phyloP scores from a whole-genome alignment of 2,329 filamentous ascomycete species.

The Ploettnerulaceae sp. region DNA sequence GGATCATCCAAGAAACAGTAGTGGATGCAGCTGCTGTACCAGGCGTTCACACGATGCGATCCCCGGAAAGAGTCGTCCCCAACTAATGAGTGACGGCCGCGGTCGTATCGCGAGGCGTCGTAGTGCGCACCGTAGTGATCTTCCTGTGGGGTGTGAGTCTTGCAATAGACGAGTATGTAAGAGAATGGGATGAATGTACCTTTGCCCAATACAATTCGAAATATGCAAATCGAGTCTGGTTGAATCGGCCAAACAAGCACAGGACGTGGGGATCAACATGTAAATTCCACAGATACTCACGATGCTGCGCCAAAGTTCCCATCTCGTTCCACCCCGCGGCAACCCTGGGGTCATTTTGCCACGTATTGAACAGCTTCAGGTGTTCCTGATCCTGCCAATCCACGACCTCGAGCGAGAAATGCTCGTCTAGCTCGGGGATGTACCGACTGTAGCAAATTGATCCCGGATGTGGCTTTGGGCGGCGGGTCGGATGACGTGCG shows the following conservation, averaged over 20 bases:
- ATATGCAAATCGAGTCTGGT: slow-evolving; percentile 68
- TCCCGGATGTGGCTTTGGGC: slow-evolving; percentile 65
- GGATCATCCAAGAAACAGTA: slow-evolving; percentile 58
- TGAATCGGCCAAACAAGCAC: slow-evolving; percentile 64
- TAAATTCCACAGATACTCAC: slow-evolving; percentile 58
- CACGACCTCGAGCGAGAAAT: slow-evolving; percentile 71
- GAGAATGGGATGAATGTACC: slow-evolving; percentile 36
- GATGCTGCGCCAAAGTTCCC: slow-evolving; percentile 69
- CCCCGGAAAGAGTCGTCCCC: slow-evolving; percentile 54
- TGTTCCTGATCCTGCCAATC: slow-evolving; percentile 62
- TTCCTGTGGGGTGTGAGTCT: slow-evolving; percentile 38
- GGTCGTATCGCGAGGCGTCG: slow-evolving; percentile 50
- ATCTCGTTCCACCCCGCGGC: slow-evolving; percentile 77
- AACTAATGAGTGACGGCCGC: slow-evolving; percentile 56
- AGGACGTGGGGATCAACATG: slow-evolving; percentile 69
- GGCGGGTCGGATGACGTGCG: slow-evolving; percentile 65
- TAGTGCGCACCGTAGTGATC: slow-evolving; percentile 57
- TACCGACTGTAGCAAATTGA: slow-evolving; percentile 72
- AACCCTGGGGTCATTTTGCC: slow-evolving; percentile 81
- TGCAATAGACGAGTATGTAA: background rate
- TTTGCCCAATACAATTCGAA: slow-evolving; percentile 79
- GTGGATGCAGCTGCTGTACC: slow-evolving; percentile 59
- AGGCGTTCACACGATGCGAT: slow-evolving; percentile 55
- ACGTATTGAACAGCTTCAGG: slow-evolving; percentile 66
- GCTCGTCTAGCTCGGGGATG: slow-evolving; percentile 70